phyloP scores from a whole-genome alignment of 495 filamentous ascomycete species.

The Ascodesmis nigricans region DNA sequence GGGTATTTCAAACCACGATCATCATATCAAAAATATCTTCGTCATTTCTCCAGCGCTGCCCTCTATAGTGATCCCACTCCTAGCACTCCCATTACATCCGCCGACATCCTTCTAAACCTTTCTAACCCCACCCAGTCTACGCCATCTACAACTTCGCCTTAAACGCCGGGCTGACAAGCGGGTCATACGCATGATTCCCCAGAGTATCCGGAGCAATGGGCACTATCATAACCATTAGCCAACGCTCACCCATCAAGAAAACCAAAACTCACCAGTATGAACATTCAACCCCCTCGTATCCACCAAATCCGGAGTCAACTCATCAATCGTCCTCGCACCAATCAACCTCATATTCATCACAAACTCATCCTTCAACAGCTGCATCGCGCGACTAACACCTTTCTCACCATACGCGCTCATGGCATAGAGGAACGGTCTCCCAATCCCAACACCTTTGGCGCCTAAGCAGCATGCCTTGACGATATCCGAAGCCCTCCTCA shows the following conservation, averaged over 20 bases:
- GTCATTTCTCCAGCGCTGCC: too few species aligned
- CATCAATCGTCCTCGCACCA: conserved; percentile 46
- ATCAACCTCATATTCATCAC: conserved; percentile 97
- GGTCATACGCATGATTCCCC: conserved; percentile 38
- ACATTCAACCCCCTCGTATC: conserved; percentile 51
- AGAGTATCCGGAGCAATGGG: conserved; percentile 37
- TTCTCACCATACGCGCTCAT: conserved; percentile 82
- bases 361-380: conserved; percentile 92
- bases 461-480: conserved; percentile 89
- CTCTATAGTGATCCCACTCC: too few species aligned
- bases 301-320: conserved; percentile 57
- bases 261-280: conserved; percentile 33
- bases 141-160: conserved; percentile 28
- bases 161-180: conserved; percentile 36
- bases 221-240: too few species aligned
- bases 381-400: conserved; percentile 81
- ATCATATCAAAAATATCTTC: too few species aligned
- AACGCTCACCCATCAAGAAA: too few species aligned
- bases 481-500: conserved; percentile 81
- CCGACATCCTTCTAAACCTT: too few species aligned
- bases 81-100: too few species aligned
- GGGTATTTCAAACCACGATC: too few species aligned
- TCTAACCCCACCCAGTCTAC: too few species aligned
- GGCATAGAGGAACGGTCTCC: conserved; percentile 81
- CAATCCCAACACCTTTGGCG: conserved; percentile 83